Evolutionary conservation across 2,329 filamentous ascomycete genomes (phyloP).

Genomic region (Aspergillus nomiae): DNA sequence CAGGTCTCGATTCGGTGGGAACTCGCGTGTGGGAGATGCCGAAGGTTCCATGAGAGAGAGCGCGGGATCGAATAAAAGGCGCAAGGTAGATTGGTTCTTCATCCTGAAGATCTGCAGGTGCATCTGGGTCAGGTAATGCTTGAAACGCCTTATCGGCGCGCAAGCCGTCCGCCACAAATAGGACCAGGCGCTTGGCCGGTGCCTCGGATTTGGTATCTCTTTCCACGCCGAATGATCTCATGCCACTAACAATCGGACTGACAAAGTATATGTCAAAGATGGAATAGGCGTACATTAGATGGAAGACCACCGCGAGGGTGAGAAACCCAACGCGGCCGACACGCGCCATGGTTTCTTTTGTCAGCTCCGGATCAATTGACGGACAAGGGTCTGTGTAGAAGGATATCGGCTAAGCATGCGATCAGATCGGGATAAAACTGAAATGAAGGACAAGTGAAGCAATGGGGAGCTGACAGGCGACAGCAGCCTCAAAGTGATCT

Average conservation of each 20-base stretch:
- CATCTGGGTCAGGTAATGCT: constrained; percentile 75
- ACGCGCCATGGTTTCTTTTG: constrained; percentile 48
- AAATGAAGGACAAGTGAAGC: neutral
- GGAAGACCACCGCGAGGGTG: constrained; percentile 85
- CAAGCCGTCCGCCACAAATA: constrained; percentile 96
- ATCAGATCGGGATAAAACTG: neutral
- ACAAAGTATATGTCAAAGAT: constrained; percentile 99
- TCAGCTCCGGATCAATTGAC: constrained; percentile 4
- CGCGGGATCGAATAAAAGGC: constrained; percentile 85
- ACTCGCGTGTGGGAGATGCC: constrained; percentile 96
- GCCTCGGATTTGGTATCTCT: constrained; percentile 61
- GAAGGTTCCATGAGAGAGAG: constrained; percentile 89
- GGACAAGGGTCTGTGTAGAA: neutral
- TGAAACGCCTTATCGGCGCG: constrained; percentile 98
- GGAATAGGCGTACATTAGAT: constrained; percentile 88
- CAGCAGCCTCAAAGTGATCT: constrained; percentile 1
- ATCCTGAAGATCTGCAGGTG: constrained; percentile 24
- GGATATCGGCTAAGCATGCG: neutral
- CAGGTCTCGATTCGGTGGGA: constrained; percentile 92
- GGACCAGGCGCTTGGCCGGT: constrained; percentile 84
- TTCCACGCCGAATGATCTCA: constrained; percentile 77
- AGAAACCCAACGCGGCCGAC: constrained; percentile 78
- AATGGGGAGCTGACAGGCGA: neutral
- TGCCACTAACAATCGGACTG: constrained; percentile 93
- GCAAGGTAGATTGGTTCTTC: constrained; percentile 72